Percentiles rank a stretch among this genome's conserved stretches.
Conservation (phyloP, 345 rosid genomes). For the Dipteronia dyeriana region DNA sequence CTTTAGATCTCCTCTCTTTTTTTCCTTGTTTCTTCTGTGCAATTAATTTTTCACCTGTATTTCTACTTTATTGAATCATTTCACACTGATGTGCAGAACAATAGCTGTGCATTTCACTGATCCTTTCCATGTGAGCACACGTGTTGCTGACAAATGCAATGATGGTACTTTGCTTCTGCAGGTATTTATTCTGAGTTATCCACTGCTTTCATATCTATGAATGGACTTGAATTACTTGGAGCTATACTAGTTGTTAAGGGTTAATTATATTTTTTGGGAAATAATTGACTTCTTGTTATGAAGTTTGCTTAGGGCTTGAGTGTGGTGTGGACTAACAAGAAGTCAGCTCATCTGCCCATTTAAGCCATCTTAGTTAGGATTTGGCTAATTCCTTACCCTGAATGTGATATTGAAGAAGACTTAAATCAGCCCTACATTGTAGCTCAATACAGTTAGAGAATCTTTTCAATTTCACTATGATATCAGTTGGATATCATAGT, state of each 20-base stretch:
- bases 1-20: neutral
- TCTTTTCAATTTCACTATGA: neutral
- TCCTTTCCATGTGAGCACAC: conserved; percentile 86
- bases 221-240: conserved; percentile 3
- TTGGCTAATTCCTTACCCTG: neutral
- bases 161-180: conserved; percentile 82
- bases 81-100: conserved; percentile 53
- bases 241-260: neutral
- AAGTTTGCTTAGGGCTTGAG: conserved; percentile 9
- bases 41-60: neutral
- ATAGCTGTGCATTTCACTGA: conserved; percentile 94
- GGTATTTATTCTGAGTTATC: conserved; percentile 44
- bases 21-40: conserved; percentile 6
- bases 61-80: conserved; percentile 14
- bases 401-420: neutral
- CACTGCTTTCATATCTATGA: neutral
- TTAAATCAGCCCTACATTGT: neutral
- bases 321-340: neutral
- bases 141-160: conserved; percentile 78
- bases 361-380: neutral
- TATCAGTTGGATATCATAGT: neutral
- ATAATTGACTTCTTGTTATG: neutral
- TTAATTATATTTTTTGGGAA: neutral
- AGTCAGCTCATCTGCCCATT: neutral
- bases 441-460: neutral